Evolutionary conservation across 176 grass and related monocot species (phyloP).

Genomic region (Triticum aestivum): DNA sequence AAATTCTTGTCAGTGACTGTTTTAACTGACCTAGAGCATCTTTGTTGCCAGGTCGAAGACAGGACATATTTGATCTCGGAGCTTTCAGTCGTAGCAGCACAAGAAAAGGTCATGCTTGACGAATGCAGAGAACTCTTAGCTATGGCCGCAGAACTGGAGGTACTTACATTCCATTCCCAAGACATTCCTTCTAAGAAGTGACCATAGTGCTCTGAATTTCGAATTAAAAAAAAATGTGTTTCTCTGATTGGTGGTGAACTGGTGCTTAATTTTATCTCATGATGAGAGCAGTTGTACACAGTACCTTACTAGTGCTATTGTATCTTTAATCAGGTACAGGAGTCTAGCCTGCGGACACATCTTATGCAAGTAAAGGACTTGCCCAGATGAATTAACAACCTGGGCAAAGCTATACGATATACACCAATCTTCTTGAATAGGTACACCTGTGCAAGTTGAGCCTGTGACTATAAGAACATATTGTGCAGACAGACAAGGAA

Average conservation of each 20-base stretch:
- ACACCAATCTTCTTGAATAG: conserved; percentile 21
- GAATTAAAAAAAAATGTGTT: neutral
- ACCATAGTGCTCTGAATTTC: neutral
- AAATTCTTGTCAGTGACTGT: conserved; percentile 10
- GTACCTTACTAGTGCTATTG: conserved; percentile 20
- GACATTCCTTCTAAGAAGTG: neutral
- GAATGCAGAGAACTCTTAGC: conserved; percentile 85
- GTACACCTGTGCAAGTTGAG: conserved; percentile 31
- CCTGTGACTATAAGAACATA: conserved; percentile 17
- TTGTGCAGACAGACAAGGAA: conserved; percentile 29
- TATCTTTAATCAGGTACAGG: conserved; percentile 61
- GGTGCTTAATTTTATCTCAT: conserved; percentile 16
- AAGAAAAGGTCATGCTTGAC: conserved; percentile 81
- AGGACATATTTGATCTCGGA: conserved; percentile 55
- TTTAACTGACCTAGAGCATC: conserved; percentile 31
- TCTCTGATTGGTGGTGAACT: neutral
- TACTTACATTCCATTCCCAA: conserved; percentile 29
- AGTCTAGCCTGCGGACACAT: conserved; percentile 72
- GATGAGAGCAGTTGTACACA: neutral
- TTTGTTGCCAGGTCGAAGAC: conserved; percentile 55
- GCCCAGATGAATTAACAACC: conserved; percentile 11
- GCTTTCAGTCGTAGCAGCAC: conserved; percentile 50
- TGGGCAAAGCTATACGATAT: neutral
- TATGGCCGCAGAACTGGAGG: conserved; percentile 67
- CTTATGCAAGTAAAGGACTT: conserved; percentile 53